Evolutionary conservation across 2,329 filamentous ascomycete genomes (phyloP).

Genomic region (Botrytis fabae): DNA sequence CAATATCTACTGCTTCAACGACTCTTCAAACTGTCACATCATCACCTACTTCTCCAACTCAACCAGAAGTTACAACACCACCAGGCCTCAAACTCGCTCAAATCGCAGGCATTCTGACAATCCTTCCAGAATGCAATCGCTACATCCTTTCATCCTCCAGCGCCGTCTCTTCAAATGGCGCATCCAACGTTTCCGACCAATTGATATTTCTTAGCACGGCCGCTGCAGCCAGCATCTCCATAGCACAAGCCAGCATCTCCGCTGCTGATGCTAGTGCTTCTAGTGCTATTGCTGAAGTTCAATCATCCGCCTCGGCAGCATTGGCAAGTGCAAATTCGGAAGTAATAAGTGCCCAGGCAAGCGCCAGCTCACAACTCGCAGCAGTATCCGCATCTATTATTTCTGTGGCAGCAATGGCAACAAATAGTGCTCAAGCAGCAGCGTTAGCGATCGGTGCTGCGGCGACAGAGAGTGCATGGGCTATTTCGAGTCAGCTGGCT

Average conservation of each 20-base stretch:
- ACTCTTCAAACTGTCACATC: not conserved
- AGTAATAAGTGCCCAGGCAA: not conserved
- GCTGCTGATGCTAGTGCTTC: constrained; percentile 9
- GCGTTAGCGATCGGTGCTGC: constrained; percentile 2
- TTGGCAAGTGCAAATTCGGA: not conserved
- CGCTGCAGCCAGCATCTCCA: not conserved
- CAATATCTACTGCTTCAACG: constrained; percentile 1
- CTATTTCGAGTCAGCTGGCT: not conserved
- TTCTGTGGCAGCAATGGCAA: not conserved
- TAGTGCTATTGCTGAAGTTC: not conserved
- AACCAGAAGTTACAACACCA: not conserved
- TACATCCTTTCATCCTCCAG: not conserved
- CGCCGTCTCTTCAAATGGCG: not conserved
- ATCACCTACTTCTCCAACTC: not conserved
- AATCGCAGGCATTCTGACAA: not conserved
- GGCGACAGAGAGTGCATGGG: not conserved
- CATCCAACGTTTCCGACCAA: constrained; percentile 7
- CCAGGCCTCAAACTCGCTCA: not conserved
- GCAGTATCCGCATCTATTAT: not conserved
- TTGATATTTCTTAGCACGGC: not conserved
- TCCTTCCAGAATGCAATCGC: constrained; percentile 4
- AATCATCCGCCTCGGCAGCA: constrained; percentile 9
- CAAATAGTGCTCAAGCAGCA: constrained; percentile 3
- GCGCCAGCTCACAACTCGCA: not conserved
- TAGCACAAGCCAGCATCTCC: not conserved